phyloP scores from a whole-genome alignment of 345 rosid genomes.

The Salix exigua region DNA sequence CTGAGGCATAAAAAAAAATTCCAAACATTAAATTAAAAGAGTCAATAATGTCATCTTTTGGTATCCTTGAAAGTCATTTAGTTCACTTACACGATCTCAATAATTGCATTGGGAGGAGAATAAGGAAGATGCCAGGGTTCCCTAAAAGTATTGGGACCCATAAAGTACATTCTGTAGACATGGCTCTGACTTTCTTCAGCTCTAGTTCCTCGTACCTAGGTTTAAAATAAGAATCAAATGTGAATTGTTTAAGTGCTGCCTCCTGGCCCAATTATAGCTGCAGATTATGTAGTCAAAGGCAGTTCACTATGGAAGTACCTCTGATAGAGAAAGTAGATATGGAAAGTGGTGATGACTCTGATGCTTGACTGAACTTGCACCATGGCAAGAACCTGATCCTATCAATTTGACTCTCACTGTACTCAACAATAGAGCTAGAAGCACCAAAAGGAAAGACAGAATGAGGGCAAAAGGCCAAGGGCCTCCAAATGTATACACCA shows the following conservation, averaged over 20 bases:
- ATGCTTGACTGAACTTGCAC: constrained; percentile 54
- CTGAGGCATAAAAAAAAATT: background rate
- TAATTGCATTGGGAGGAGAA: constrained; percentile 83
- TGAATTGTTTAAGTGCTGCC: constrained; percentile 11
- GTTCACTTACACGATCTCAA: constrained; percentile 82
- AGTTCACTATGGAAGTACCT: constrained; percentile 44
- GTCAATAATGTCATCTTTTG: constrained; percentile 9
- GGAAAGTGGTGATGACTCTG: constrained; percentile 70
- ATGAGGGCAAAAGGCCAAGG: constrained; percentile 77
- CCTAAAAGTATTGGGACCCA: constrained; percentile 96
- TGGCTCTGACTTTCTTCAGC: constrained; percentile 95
- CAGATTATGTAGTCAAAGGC: constrained; percentile 1
- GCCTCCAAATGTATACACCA: constrained; percentile 89
- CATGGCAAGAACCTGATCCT: constrained; percentile 49
- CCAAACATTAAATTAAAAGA: constrained; percentile 14
- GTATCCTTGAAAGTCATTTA: background rate
- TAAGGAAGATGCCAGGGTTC: constrained; percentile 99
- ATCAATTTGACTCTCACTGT: constrained; percentile 68
- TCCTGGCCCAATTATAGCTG: background rate
- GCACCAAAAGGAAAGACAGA: constrained; percentile 58
- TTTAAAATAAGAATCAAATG: constrained; percentile 17
- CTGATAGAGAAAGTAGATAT: constrained; percentile 81
- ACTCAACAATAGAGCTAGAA: constrained; percentile 67
- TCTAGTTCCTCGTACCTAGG: constrained; percentile 82
- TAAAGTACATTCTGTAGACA: constrained; percentile 87